Conservation (phyloP, 2,329 filamentous ascomycete species). For the Fusarium ramigenum region DNA sequence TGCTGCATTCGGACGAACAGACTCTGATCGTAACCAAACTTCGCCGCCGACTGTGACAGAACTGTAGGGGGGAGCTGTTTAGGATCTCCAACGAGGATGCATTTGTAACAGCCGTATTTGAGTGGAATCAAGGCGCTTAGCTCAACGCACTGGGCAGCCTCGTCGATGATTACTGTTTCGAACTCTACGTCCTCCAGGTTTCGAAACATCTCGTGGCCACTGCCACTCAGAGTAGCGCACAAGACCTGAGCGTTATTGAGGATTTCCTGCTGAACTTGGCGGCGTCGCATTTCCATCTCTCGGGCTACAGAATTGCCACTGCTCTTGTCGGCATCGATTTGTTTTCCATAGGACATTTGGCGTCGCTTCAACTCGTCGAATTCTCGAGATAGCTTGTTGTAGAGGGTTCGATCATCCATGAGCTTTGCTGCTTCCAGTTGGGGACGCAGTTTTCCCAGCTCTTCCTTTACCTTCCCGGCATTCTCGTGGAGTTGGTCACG, state of each 20-base stretch:
- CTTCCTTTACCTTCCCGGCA: constrained; percentile 76
- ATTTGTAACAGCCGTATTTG: constrained; percentile 97
- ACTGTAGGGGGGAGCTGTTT: constrained; percentile 97
- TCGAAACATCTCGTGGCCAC: constrained; percentile 97
- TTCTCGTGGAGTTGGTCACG: constrained; percentile 70
- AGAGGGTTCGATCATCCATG: constrained; percentile 57
- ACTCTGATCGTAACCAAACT: constrained; percentile 96
- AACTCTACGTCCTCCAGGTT: constrained; percentile 94
- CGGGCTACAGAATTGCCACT: constrained; percentile 83
- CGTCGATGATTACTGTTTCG: constrained; percentile 97
- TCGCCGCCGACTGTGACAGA: constrained; percentile 89
- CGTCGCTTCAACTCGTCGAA: constrained; percentile 81
- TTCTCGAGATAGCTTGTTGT: constrained; percentile 73
- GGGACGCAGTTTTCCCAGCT: constrained; percentile 75
- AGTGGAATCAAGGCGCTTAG: constrained; percentile 94
- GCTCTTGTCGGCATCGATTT: constrained; percentile 89
- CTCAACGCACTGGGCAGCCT: constrained; percentile 98
- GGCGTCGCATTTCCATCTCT: constrained; percentile 85
- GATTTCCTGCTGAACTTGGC: constrained; percentile 88
- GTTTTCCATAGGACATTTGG: constrained; percentile 76
- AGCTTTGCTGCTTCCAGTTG: constrained; percentile 74
- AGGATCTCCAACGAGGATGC: constrained; percentile 95
- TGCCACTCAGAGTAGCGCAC: constrained; percentile 93
- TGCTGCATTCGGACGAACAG: constrained; percentile 98
- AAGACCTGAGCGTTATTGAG: constrained; percentile 91